Base-by-base conservation (phyloP, 306 rosid genomes). In the Dalbergia cultrata region DNA sequence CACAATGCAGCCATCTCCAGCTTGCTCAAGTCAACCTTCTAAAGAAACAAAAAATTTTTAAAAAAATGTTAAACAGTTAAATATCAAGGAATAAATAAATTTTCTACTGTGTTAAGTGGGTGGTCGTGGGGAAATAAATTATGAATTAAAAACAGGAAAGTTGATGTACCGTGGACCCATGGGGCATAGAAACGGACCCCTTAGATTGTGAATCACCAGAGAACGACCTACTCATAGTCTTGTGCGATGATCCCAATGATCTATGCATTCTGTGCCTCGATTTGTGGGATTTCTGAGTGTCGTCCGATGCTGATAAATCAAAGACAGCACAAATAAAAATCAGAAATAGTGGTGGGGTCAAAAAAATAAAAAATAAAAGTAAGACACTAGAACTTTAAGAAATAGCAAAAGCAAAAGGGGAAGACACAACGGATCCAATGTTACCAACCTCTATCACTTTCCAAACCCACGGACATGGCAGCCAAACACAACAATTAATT, bases 1-100 rank as follows among this genome's bases (percentile, higher is more conserved):
- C 96, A 90, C 73, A 95, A 62, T 18, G 99, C 99, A 84, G 97
- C 88, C 96, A 93, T 86, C 87, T 93, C 97, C 89, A 95, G 89
- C 76, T 95, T 95, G 81, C 99, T 81, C 75, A 95, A 89, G 85
- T 95, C 96, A 77, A 95, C 91, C 86, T 86, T 95, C 99, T 95
- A 87, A 77, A 74, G 18, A 75, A 67, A 82, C 66, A 77, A 72
- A 35, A 68, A 72, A 26, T 1, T 26, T 26, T 3, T 3, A 66
- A 49, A 19, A 35, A 5, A 37, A 43, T 0, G 19, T 35, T 13
- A 84, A 84, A 83, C 37, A 19, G 44, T 17, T 9, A 63, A 73
- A 86, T 37, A 75, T 16, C 5, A 85, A 80, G 45, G 16, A 80
- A 64, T 76, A 75, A 19, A 77, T 22, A 75, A 19, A 77, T 22